Evolutionary conservation across 108 stramenopile species (phyloP).

Genomic region (Cyclotella cryptica): DNA sequence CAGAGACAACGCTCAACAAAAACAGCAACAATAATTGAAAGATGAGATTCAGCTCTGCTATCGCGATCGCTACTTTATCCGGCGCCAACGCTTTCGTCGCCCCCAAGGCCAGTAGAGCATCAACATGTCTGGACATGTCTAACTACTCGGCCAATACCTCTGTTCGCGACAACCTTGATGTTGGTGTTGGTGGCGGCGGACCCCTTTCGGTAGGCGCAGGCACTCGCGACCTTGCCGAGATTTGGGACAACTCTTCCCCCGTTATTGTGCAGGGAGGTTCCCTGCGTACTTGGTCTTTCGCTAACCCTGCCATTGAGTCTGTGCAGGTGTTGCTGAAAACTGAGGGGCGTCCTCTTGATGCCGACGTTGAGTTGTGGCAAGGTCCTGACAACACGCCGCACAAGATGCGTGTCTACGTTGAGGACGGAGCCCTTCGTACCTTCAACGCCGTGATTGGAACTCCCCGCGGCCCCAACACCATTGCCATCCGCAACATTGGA

Average conservation of each 20-base stretch:
- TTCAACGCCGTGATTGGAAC: slow-evolving; percentile 78
- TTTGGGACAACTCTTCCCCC: slow-evolving; percentile 71
- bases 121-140: slow-evolving; percentile 39
- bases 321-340: slow-evolving; percentile 79
- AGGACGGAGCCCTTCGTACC: slow-evolving; percentile 79
- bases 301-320: slow-evolving; percentile 61
- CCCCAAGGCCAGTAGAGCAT: slow-evolving; percentile 19
- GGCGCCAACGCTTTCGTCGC: slow-evolving; percentile 45
- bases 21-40: too few species aligned
- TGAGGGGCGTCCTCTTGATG: slow-evolving; percentile 85
- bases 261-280: slow-evolving; percentile 84
- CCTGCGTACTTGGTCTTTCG: slow-evolving; percentile 79
- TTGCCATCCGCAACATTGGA: slow-evolving; percentile 83
- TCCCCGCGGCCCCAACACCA: slow-evolving; percentile 77
- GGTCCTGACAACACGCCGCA: slow-evolving; percentile 85
- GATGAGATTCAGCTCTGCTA: slow-evolving; percentile 49
- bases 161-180: slow-evolving; percentile 43
- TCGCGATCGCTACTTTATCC: slow-evolving; percentile 36
- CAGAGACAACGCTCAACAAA: too few species aligned
- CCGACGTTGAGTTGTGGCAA: slow-evolving; percentile 81
- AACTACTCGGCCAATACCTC: slow-evolving; percentile 43
- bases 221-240: slow-evolving; percentile 43
- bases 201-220: slow-evolving; percentile 25
- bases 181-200: slow-evolving; percentile 27
- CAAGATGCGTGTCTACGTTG: slow-evolving; percentile 81